phyloP scores from a whole-genome alignment of 352 stramenopile species.

The Phytophthora ohioensis region DNA sequence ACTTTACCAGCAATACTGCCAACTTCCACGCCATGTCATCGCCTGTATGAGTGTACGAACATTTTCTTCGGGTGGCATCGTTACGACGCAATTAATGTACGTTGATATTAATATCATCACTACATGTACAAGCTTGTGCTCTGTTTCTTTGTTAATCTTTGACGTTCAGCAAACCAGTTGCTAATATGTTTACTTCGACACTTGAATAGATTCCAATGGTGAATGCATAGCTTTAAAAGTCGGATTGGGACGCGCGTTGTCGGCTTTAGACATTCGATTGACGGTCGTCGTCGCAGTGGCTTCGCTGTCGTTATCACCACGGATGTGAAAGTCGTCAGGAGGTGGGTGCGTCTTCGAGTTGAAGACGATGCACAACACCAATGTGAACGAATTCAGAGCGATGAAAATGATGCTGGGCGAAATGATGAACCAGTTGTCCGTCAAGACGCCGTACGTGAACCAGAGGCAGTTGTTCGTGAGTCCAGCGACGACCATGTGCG shows the following conservation, averaged over 20 bases:
- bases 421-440: conserved; percentile 46
- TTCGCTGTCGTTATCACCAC: conserved; percentile 14
- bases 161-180: too few relatives aligned
- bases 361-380: conserved; percentile 38
- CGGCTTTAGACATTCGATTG: conserved; percentile 13
- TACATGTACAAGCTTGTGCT: too few relatives aligned
- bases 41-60: background rate
- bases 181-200: conserved; percentile 16
- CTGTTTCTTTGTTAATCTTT: too few relatives aligned
- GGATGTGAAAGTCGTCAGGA: conserved; percentile 31
- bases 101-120: too few relatives aligned
- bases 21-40: conserved; percentile 11
- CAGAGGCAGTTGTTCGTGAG: conserved; percentile 39
- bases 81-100: too few relatives aligned
- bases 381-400: conserved; percentile 33
- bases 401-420: conserved; percentile 44
- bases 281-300: background rate
- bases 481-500: conserved; percentile 35
- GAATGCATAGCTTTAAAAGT: conserved; percentile 25
- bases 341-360: conserved; percentile 43
- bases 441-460: conserved; percentile 47
- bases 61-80: too few relatives aligned
- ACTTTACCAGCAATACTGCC: background rate
- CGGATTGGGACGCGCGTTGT: conserved; percentile 30
- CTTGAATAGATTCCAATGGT: conserved; percentile 29